phyloP scores from a whole-genome alignment of 2,329 filamentous ascomycete genomes.

The Apiospora hydei region DNA sequence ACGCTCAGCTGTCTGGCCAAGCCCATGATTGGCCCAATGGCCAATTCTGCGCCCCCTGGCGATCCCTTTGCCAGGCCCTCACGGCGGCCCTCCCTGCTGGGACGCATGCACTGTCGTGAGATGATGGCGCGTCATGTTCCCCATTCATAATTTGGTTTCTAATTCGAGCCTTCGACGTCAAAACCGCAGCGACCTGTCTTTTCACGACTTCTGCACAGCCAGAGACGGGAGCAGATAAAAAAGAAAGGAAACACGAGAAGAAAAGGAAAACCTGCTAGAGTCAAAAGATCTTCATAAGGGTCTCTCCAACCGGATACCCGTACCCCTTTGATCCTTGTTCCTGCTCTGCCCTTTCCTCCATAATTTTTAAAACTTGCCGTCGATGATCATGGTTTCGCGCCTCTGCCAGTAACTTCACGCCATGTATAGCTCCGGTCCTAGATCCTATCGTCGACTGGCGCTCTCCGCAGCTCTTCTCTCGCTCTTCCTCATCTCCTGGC shows the following conservation, averaged over 20 bases:
- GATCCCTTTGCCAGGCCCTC: background rate
- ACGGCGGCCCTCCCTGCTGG: constrained; percentile 13
- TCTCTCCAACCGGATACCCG: background rate
- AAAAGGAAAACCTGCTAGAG: background rate
- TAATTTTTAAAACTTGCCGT: background rate
- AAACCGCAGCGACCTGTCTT: background rate
- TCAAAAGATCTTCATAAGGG: constrained; percentile 5
- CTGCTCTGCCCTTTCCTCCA: background rate
- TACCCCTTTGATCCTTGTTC: constrained; percentile 5
- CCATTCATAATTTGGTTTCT: constrained; percentile 13
- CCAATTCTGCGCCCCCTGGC: constrained; percentile 5
- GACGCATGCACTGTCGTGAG: constrained; percentile 11
- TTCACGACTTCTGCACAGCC: background rate
- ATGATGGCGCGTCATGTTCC: constrained; percentile 19
- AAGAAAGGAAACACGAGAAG: background rate
- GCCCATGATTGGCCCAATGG: background rate
- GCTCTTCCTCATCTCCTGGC: constrained; percentile 19
- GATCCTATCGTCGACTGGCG: constrained; percentile 17
- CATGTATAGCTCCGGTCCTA: constrained; percentile 17
- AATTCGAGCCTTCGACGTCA: background rate
- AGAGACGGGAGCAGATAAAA: background rate
- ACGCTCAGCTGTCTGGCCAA: background rate
- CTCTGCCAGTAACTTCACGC: constrained; percentile 18
- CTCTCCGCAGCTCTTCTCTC: constrained; percentile 3
- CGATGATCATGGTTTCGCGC: constrained; percentile 17